These are phyloP conservation scores for Fusarium pilosicola DNA, from an alignment of 2,329 filamentous ascomycete species.

Conservation along the genomic window DNA sequence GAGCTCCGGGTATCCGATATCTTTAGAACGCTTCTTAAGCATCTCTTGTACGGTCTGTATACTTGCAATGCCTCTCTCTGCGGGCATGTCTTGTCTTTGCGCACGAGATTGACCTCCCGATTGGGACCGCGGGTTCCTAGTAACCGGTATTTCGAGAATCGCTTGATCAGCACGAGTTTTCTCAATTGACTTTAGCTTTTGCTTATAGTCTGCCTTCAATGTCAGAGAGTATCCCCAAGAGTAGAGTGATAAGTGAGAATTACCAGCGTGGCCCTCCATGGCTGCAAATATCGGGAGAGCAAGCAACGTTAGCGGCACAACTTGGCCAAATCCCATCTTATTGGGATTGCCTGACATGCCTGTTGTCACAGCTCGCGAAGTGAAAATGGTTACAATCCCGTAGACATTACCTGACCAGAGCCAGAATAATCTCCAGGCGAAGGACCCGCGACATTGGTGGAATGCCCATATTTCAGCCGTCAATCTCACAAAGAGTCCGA, in stretches of 20 bases:
- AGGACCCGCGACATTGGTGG: background rate
- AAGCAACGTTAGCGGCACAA: background rate
- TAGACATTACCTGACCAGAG: background rate
- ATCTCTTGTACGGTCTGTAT: accelerated
- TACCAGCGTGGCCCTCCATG: background rate
- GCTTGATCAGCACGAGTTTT: too few species aligned
- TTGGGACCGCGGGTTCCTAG: accelerated
- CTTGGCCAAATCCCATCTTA: background rate
- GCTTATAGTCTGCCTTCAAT: background rate
- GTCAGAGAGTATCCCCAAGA: accelerated
- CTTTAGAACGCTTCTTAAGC: accelerated
- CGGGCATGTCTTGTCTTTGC: accelerated
- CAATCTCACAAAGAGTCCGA: accelerated
- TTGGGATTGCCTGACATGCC: background rate
- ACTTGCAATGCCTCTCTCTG: accelerated
- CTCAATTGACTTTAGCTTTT: background rate
- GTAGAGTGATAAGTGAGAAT: accelerated
- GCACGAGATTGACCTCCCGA: accelerated
- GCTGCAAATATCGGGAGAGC: background rate
- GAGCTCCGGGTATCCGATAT: background rate
- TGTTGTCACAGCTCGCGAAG: accelerated
- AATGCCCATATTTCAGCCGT: background rate
- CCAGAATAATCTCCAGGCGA: background rate
- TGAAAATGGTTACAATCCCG: background rate
- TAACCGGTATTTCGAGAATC: accelerated